phyloP scores from a whole-genome alignment of 2,329 filamentous ascomycete species.

The Fusarium sp. region DNA sequence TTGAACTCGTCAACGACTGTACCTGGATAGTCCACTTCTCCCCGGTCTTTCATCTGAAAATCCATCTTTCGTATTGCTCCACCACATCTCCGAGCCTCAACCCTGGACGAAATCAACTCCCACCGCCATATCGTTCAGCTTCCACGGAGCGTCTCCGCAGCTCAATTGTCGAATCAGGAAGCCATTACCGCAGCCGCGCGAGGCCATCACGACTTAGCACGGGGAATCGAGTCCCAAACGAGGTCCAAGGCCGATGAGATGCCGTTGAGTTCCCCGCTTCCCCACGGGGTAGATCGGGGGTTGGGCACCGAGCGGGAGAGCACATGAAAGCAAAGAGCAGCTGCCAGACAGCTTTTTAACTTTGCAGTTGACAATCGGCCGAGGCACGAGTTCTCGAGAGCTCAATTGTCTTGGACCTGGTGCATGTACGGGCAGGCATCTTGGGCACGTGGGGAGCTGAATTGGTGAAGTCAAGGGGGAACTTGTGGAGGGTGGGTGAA shows the following conservation, averaged over 20 bases:
- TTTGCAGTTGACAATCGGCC: slow-evolving; percentile 2
- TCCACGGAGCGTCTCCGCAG: slow-evolving; percentile 13
- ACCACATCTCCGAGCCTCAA: not conserved
- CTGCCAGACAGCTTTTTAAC: not conserved
- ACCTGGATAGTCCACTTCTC: not conserved
- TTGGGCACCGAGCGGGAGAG: slow-evolving; percentile 9
- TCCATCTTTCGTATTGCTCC: not conserved
- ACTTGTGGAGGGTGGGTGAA: slow-evolving; percentile 11
- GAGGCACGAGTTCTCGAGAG: slow-evolving; percentile 16
- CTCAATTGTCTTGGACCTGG: not conserved
- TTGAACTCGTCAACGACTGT: slow-evolving; percentile 28
- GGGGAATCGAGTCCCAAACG: slow-evolving; percentile 33
- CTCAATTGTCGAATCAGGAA: slow-evolving; percentile 36
- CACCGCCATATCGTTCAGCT: not conserved
- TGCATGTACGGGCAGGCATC: not conserved
- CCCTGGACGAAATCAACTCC: slow-evolving; percentile 18
- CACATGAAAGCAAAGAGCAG: slow-evolving; percentile 27
- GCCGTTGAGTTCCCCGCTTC: slow-evolving; percentile 27
- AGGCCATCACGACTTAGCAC: slow-evolving; percentile 13
- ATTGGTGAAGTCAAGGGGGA: not conserved
- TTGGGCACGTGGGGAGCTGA: slow-evolving; percentile 21
- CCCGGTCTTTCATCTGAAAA: not conserved
- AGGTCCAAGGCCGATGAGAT: slow-evolving; percentile 24
- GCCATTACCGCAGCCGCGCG: slow-evolving; percentile 27
- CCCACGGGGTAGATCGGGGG: slow-evolving; percentile 27